These are phyloP conservation scores for Picochlorum sp. DNA, from an alignment of 139 green algal genomes.

Conservation along the genomic window DNA sequence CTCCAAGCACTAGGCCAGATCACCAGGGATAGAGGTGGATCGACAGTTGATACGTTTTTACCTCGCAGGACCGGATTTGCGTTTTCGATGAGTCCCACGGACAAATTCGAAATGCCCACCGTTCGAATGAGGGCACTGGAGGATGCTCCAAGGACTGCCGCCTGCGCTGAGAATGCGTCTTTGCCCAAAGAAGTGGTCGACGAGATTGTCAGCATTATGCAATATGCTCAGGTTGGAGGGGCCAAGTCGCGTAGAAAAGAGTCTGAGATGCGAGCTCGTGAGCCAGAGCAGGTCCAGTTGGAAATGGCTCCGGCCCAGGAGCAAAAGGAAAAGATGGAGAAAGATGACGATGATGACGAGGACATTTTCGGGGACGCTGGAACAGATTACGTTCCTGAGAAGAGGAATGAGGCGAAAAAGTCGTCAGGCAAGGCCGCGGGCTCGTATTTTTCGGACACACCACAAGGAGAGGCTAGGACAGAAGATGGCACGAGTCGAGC, in stretches of 20 bases:
- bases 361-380: slow-evolving; percentile 91
- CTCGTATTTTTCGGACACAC: slow-evolving; percentile 4
- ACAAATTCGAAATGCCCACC: slow-evolving; percentile 64
- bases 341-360: slow-evolving; percentile 50
- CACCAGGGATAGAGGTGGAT: neutral
- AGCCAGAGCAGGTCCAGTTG: neutral
- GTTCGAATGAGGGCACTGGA: slow-evolving; percentile 76
- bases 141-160: slow-evolving; percentile 41
- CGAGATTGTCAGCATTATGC: slow-evolving; percentile 75
- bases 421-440: neutral
- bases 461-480: neutral
- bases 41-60: slow-evolving; percentile 1
- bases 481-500: neutral
- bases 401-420: slow-evolving; percentile 12
- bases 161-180: neutral
- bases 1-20: neutral
- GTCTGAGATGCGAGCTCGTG: neutral
- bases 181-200: slow-evolving; percentile 15
- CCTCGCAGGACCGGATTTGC: slow-evolving; percentile 26
- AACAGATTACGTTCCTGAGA: slow-evolving; percentile 67
- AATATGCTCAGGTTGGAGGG: slow-evolving; percentile 57
- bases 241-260: neutral
- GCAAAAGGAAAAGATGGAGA: slow-evolving; percentile 30
- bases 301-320: neutral
- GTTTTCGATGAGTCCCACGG: slow-evolving; percentile 83